Base-by-base conservation (phyloP, 805 yeast genomes). In the Candida ulmi region DNA sequence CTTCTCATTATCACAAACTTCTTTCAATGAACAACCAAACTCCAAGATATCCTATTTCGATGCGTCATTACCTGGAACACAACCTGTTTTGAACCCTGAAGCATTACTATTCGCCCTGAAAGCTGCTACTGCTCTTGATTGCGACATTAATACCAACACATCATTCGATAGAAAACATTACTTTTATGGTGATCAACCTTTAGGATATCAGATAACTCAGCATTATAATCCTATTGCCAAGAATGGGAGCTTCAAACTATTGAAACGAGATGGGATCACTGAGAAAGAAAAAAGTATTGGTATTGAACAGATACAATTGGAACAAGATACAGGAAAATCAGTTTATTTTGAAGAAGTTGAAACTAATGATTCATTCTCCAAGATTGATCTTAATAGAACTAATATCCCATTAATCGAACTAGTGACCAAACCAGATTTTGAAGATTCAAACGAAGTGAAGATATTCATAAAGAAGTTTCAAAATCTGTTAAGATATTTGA, bases 161-260 rank as follows among this genome's bases (percentile, higher is more conserved):
- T 67, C 80, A 1, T 93, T 93, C 59, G 99, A 93, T 55, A 69
- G 99, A 48, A 93, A 93, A 60, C 99, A 93, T 58, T 93, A 93
- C 59, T 88, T 93, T 60, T 93, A 93, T 59, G 91, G 90, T 1
- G 99, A 93, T 60, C 98, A 93, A 58, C 99, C 99, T 0, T 62
- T 84, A 38, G 99, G 99, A 1, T 93, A 88, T 61, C 99, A 93
- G 58, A 83, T 93, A 36, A 93, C 99, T 0, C 99, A 93, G 61
- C 85, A 78, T 54, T 87, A 74, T 57, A 71, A 71, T 27, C 97
- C 98, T 1, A 66, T 86, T 35, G 93, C 96, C 2, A 65, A 60
- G 25, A 69, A 76, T 36, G 99, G 99, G 0, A 47, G 39, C 17
- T 35, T 91, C 24, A 56, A 56, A 17, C 57, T 91, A 30, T 55